These are phyloP conservation scores for Penicillium crystallinum DNA, from an alignment of 495 filamentous ascomycete species.

Conservation along the genomic window DNA sequence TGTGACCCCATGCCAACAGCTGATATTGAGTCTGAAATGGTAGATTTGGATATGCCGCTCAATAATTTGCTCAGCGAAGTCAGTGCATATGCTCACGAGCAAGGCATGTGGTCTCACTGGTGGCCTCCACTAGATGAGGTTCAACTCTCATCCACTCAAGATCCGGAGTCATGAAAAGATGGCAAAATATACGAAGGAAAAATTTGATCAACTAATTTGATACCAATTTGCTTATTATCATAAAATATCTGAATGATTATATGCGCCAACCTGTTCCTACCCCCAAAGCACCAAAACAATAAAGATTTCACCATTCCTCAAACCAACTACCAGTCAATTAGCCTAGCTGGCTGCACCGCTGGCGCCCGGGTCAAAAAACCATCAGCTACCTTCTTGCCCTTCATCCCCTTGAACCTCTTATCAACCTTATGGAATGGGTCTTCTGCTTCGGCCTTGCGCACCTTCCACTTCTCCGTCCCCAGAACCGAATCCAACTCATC, in stretches of 20 bases:
- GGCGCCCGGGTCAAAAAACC: conserved; percentile 40
- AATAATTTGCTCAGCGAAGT: no score
- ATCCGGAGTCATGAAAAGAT: no score
- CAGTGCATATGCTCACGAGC: no score
- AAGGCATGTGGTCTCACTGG: no score
- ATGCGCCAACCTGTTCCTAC: neutral
- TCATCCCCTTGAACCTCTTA: conserved; percentile 52
- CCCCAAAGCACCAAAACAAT: neutral
- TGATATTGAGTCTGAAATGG: no score
- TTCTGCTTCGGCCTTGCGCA: conserved; percentile 63
- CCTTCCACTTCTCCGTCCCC: conserved; percentile 78
- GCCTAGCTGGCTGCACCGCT: conserved; percentile 35
- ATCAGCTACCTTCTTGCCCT: conserved; percentile 52
- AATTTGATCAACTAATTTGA: no score
- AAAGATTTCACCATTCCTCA: neutral
- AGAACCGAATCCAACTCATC: conserved; percentile 80
- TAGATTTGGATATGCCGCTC: no score
- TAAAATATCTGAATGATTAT: neutral
- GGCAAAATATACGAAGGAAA: no score
- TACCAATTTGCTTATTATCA: neutral
- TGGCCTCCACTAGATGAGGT: no score
- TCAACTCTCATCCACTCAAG: no score
- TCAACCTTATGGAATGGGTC: conserved; percentile 67
- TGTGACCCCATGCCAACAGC: no score
- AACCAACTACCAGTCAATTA: conserved; percentile 62